A percentile compares a stretch with the other conserved stretches of the same genome.
Evolutionary conservation across 1,284 basidiomycete genomes (phyloP).

Genomic region (Acaromyces ingoldii): DNA sequence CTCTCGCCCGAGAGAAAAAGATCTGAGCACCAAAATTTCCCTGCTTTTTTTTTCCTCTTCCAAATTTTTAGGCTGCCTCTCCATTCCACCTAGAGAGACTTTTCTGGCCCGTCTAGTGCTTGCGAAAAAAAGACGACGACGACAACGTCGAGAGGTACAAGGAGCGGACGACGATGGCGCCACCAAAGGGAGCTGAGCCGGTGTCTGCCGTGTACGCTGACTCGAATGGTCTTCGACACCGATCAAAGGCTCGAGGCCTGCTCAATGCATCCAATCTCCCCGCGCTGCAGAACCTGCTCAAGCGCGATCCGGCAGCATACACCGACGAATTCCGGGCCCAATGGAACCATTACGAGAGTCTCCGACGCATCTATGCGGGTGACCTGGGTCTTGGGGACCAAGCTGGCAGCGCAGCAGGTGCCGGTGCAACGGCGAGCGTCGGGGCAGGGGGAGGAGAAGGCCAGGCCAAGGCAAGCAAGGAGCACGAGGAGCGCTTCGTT

Average conservation of each 20-base stretch:
- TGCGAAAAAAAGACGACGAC: too few relatives aligned
- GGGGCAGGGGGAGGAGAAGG: slow-evolving; percentile 1
- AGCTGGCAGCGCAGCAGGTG: neutral
- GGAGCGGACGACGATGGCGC: slow-evolving; percentile 1
- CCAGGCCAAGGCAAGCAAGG: slow-evolving; percentile 58
- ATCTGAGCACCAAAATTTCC: too few relatives aligned
- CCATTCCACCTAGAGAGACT: too few relatives aligned
- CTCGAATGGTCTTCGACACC: slow-evolving; percentile 37
- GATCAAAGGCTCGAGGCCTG: slow-evolving; percentile 45
- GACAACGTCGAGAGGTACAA: too few relatives aligned
- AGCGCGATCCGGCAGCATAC: slow-evolving; percentile 80
- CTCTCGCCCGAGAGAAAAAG: neutral
- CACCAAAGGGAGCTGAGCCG: slow-evolving; percentile 1
- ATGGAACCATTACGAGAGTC: slow-evolving; percentile 91
- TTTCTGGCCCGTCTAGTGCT: too few relatives aligned
- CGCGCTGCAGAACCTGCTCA: slow-evolving; percentile 88
- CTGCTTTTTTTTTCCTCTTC: too few relatives aligned
- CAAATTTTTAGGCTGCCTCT: neutral
- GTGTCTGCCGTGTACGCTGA: slow-evolving; percentile 33
- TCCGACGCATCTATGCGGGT: slow-evolving; percentile 70
- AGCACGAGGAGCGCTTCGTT: slow-evolving; percentile 70
- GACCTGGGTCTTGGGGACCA: slow-evolving; percentile 21
- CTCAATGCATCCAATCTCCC: slow-evolving; percentile 57
- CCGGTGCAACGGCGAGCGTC: slow-evolving; percentile 15
- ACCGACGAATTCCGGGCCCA: slow-evolving; percentile 96